Base-by-base conservation (phyloP, 2,329 filamentous ascomycete species). In the Arthrobotrys entomopaga region DNA sequence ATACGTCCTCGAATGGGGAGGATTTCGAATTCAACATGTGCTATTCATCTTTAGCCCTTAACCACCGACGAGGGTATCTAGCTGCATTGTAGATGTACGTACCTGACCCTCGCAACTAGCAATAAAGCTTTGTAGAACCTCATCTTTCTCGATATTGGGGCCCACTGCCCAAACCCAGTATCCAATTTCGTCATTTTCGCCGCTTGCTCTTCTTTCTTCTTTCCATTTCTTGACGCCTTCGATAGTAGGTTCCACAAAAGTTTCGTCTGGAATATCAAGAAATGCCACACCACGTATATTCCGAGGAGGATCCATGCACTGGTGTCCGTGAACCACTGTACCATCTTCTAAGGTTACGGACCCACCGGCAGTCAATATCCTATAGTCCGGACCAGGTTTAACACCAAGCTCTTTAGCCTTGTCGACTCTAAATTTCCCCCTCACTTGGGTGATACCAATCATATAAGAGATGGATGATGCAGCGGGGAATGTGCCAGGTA, bases 401-500 rank as follows among this genome's bases (percentile, higher is more conserved):
- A 98, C 86, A 0, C 89, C 89, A 1, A 93, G 82, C 26, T 83
- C 84, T 74, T 83, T 84, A 0, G 93, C 94, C 67, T 84, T 87
- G 54, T 85, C 80, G 0, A 87, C 83, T 73, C 91, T 85, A 79
- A 99, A 97, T 79, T 90, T 94, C 60, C 95, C 95, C 63, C 95
- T 87, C 63, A 90, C 86, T 42, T 89, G 84, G 76, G 92, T 88
- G 63, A 87, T 88, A 77, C 92, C 91, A 79, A 96, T 86, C 69
- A 99, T 89, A 81, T 99, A 99, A 69, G 90, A 96, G 77, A 97
- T 84, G 4, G 92, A 89, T 53, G 89, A 88, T 26, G 84, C 83
- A 0, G 87, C 87, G 3, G 89, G 90, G 19, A 84, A 82, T 0
- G 91, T 91, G 0, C 84, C 84, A 0, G 95, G 95, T 1, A 98